Evolutionary conservation across 1,284 basidiomycete species (phyloP), one percentile per base, ranked within the genome.

Genomic region (Termitomyces sp.): DNA sequence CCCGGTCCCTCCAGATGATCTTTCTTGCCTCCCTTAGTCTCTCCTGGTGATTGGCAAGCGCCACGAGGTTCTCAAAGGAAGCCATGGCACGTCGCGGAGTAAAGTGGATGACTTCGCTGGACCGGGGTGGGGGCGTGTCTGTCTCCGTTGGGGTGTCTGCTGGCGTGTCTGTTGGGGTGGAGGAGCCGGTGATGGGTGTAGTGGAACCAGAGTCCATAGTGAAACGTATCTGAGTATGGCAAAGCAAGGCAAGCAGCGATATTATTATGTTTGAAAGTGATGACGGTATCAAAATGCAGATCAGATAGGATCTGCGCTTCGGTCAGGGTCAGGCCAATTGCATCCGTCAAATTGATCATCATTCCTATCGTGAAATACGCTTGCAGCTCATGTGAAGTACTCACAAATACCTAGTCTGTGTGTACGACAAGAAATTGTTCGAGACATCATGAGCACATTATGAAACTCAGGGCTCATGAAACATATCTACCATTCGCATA

Each of bases 1-100:
- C 91, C 60, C 82, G 75, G 61, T 89, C 84, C 34, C 93, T 78
- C 92, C 93, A 96, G 1, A 96, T 83, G 64, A 92, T 85, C 66
- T 81, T 85, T 42, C 82, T 75, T 0, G 90, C 86, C 54, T 85
- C 86, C 56, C 73, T 78, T 39, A 91, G 74, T 1, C 79, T 72
- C 56, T 88, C 83, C 63, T 90, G 88, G 67, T 90, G 84, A 66
- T 91, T 90, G 9, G 88, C 88, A 45, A 91, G 78, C 15, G 83
- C 86, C 47, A 91, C 86, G 8, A 91, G 71, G 64, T 91, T 91
- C 65, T 91, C 88, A 60, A 90, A 90, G 0, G 87, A 90, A 5
- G 80, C 75, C 70, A 87, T 82, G 2, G 83, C 79, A 40, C 81
- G 79, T 34, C 73, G 75, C 0, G 80, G 81, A 7, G 77, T 74